Conservation (phyloP, 495 filamentous ascomycete genomes). For the Amniculicola lignicola region DNA sequence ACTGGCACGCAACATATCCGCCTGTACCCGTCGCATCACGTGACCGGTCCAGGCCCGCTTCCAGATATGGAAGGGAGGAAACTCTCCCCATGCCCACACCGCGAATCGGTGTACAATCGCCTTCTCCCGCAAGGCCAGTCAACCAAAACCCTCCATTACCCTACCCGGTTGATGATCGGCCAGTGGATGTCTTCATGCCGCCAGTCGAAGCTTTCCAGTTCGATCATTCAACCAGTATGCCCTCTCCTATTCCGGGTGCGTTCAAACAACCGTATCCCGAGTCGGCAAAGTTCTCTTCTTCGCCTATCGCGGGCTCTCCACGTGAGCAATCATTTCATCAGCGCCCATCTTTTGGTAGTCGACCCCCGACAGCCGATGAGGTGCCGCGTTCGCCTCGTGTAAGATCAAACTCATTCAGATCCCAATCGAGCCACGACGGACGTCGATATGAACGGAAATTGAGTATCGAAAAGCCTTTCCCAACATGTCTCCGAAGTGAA, state of each 20-base stretch:
- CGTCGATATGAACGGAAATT: slow-evolving; percentile 11
- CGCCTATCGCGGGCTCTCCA: slow-evolving; percentile 13
- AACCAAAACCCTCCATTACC: slow-evolving; percentile 15
- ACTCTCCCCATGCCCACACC: slow-evolving; percentile 27
- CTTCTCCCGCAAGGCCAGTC: slow-evolving; percentile 23
- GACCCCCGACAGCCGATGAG: slow-evolving; percentile 21
- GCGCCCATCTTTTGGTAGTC: slow-evolving; percentile 5
- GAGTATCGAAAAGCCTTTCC: slow-evolving; percentile 37
- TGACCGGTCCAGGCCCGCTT: slow-evolving; percentile 16
- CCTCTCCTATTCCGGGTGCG: not conserved
- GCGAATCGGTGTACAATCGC: slow-evolving; percentile 28
- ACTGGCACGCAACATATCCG: slow-evolving; percentile 31
- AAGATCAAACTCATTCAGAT: slow-evolving; percentile 20
- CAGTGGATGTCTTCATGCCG: slow-evolving; percentile 22
- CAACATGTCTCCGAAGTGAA: slow-evolving; percentile 54
- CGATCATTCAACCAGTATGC: slow-evolving; percentile 8
- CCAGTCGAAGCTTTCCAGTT: slow-evolving; percentile 28
- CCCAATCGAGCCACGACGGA: slow-evolving; percentile 29
- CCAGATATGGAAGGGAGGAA: slow-evolving; percentile 18
- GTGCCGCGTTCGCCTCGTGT: slow-evolving; percentile 15
- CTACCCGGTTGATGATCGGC: slow-evolving; percentile 31
- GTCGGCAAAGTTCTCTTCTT: slow-evolving; percentile 4
- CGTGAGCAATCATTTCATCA: slow-evolving; percentile 9
- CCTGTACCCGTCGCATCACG: not conserved
- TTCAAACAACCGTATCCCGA: slow-evolving; percentile 13